Percentiles rank a stretch among this genome's conserved stretches.
Evolutionary conservation across 306 rosid species (phyloP).

Genomic region (Elaeagnus macrophylla): DNA sequence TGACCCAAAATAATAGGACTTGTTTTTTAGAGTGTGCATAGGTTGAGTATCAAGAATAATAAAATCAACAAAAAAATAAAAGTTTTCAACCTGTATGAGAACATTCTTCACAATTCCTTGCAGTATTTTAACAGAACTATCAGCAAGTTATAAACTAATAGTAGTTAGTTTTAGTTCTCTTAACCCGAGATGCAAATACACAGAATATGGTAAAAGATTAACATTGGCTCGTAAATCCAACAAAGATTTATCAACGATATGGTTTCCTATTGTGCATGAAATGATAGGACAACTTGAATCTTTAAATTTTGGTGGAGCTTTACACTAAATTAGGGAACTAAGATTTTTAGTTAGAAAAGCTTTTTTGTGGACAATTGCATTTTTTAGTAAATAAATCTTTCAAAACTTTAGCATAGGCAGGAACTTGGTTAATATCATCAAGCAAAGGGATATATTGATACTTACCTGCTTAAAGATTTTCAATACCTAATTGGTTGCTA

Average conservation of each 20-base stretch:
- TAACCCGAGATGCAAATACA: neutral
- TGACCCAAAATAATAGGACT: neutral
- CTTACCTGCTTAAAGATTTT: neutral
- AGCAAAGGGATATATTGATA: neutral
- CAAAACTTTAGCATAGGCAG: neutral
- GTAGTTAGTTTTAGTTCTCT: neutral
- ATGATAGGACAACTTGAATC: neutral
- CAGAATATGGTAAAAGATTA: neutral
- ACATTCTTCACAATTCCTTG: neutral
- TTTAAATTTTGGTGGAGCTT: neutral
- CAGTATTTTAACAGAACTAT: neutral
- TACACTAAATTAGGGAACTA: neutral
- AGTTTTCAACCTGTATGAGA: neutral
- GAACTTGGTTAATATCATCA: neutral
- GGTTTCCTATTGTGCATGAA: neutral
- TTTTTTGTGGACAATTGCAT: neutral
- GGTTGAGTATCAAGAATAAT: neutral
- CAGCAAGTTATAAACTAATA: neutral
- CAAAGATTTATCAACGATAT: neutral
- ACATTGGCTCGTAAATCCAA: constrained; percentile 6
- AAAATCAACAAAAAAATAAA: neutral
- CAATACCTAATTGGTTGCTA: neutral
- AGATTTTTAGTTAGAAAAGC: neutral
- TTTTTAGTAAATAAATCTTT: constrained; percentile 1
- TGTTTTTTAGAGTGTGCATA: neutral